Conservation (phyloP, 2,329 filamentous ascomycete species). For the Pleomassaria siparia region DNA sequence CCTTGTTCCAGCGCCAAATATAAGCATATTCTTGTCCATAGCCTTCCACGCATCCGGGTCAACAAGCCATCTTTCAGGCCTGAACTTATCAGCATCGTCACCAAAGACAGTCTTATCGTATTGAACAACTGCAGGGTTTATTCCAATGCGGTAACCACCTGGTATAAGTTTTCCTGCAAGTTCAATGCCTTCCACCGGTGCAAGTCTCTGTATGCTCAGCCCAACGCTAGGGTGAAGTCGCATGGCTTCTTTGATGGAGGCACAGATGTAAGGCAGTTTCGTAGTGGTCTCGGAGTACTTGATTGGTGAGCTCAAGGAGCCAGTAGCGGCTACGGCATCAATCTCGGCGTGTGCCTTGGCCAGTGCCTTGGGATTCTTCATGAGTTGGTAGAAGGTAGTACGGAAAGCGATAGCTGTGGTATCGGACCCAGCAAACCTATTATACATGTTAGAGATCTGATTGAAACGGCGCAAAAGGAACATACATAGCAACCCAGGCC, state of each 20-base stretch:
- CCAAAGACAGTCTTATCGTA: slow-evolving; percentile 49
- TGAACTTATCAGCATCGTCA: slow-evolving; percentile 47
- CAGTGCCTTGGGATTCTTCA: slow-evolving; percentile 31
- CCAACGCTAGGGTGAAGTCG: slow-evolving; percentile 20
- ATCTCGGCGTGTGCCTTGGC: slow-evolving; percentile 24
- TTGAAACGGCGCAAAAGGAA: slow-evolving; percentile 6
- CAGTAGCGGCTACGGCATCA: slow-evolving; percentile 8
- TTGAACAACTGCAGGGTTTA: slow-evolving; percentile 41
- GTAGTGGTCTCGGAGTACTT: slow-evolving; percentile 18
- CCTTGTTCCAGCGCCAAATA: slow-evolving; percentile 21
- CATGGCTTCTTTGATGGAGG: slow-evolving; percentile 37
- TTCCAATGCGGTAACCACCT: slow-evolving; percentile 34
- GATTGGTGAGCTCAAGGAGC: slow-evolving; percentile 17
- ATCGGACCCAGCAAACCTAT: slow-evolving; percentile 37
- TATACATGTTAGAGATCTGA: slow-evolving; percentile 19
- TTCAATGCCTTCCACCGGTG: slow-evolving; percentile 17
- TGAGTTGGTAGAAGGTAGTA: slow-evolving; percentile 41
- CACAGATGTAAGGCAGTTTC: slow-evolving; percentile 27
- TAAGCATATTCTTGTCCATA: slow-evolving; percentile 23
- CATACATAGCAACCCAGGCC: slow-evolving; percentile 30
- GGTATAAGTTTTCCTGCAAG: slow-evolving; percentile 33
- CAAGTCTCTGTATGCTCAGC: slow-evolving; percentile 30
- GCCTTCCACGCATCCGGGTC: slow-evolving; percentile 10
- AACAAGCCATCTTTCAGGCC: slow-evolving; percentile 53
- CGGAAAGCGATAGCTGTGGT: slow-evolving; percentile 39